Evolutionary conservation across 2,329 filamentous ascomycete species (phyloP), one percentile per base, ranked within the genome.

Genomic region (Zymoseptoria passerinii): DNA sequence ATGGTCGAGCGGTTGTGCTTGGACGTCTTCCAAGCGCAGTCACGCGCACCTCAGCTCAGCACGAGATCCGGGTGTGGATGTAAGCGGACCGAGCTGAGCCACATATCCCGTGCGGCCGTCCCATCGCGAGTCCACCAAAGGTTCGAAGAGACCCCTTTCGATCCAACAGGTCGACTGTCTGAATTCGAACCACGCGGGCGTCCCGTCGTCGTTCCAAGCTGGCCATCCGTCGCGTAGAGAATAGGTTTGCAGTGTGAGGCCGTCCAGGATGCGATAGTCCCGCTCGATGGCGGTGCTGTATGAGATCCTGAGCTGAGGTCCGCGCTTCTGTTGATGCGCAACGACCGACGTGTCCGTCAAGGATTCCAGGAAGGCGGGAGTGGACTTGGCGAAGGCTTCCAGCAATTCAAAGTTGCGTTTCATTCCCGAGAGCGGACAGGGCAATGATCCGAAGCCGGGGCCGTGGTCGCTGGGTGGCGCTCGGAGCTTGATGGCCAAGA

Each of bases 401-500:
- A 44, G 35, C 35, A 13, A 44, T 44, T 16, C 35, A 13, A 16
- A 44, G 35, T 23, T 23, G 23, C 23, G 16, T 16, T n/a, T 16
- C 35, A n/a, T 4, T 5, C 5, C 16, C 13, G 16, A 44, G 35
- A 44, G 7, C n/a, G 35, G 3, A 44, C 35, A 44, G 3, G n/a
- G 35, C 35, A 44, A 44, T 16, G 35, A 16, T 2, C n/a, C 4
- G 35, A 44, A 44, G n/a, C 35, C 16, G 5, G 35, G 35, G n/a
- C 13, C 35, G 35, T 44, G 35, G 35, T 44, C 35, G 13, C 6
- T 16, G 35, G 35, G 13, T 13, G 50, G 23, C 27, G 50, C 19
- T 18, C 59, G 56, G 8, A 61, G 54, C 49, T 61, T 63, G 28
- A 61, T 50, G 49, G 59, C 54, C 28, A 63, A 48, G 16, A 52